These are phyloP conservation scores for Collybiopsis luxurians DNA, from an alignment of 768 basidiomycete genomes.

Conservation along the genomic window DNA sequence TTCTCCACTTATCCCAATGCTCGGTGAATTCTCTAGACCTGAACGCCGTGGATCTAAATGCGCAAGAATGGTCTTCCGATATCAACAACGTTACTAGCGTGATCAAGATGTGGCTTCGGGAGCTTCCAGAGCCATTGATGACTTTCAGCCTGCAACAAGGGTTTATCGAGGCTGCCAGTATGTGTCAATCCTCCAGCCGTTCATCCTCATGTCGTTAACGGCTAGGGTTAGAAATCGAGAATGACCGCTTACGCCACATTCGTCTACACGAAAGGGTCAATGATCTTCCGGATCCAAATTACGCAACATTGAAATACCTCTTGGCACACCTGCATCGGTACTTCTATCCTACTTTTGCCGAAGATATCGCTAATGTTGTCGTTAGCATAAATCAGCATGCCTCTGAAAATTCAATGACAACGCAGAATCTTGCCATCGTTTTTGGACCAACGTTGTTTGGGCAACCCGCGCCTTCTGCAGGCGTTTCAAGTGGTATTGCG, in stretches of 20 bases:
- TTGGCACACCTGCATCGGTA: conserved; percentile 92
- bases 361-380: conserved; percentile 6
- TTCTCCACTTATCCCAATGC: background rate
- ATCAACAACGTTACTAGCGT: conserved; percentile 96
- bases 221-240: conserved; percentile 68
- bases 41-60: conserved; percentile 82
- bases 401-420: conserved; percentile 84
- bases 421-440: conserved; percentile 91
- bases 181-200: conserved; percentile 29
- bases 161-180: conserved; percentile 95
- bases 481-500: conserved; percentile 53
- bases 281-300: conserved; percentile 97
- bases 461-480: conserved; percentile 41
- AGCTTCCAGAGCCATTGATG: conserved; percentile 91
- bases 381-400: conserved; percentile 76
- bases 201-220: background rate
- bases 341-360: conserved; percentile 18
- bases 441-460: conserved; percentile 98
- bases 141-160: conserved; percentile 83
- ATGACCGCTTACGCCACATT: conserved; percentile 93
- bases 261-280: conserved; percentile 96
- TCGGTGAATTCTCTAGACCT: conserved; percentile 49
- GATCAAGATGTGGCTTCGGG: conserved; percentile 94
- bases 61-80: conserved; percentile 88
- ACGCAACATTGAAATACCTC: conserved; percentile 94